Base-by-base conservation (phyloP, 345 rosid genomes). In the Citrus reticulata region DNA sequence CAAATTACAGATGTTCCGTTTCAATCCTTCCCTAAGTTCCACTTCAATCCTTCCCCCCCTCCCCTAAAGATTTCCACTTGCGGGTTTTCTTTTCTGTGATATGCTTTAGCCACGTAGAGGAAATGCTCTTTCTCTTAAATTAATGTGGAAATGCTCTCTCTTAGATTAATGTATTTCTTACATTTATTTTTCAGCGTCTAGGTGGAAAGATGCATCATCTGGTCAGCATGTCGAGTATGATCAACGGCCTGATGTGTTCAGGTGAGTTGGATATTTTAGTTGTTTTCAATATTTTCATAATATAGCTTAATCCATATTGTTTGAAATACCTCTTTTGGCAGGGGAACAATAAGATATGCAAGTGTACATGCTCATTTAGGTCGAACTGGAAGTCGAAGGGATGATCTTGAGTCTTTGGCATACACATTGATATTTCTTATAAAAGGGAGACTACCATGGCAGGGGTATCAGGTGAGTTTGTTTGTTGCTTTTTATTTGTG, bases 321-420 rank as follows among this genome's bases (percentile, higher is more conserved):
- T 77, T 77, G 70, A 66, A 35, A 39, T 64, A 78, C 78, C 57
- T 61, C 59, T 78, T 69, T 71, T 81, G 82, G 84, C 88, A 95
- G 99, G 85, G 99, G 99, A 80, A 95, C 99, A 39, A 87, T 95
- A 80, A 90, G 98, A 81, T 95, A 95, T 81, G 98, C 98, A 55
- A 91, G 98, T 77, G 95, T 92, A 73, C 98, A 95, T 88, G 98
- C 98, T 58, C 98, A 95, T 88, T 87, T 93, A 80, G 98, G 98
- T 80, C 91, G 98, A 60, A 91, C 95, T 32, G 93, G 95, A 78
- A 95, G 98, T 83, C 87, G 97, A 63, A 90, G 98, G 72, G 98
- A 95, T 83, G 98, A 95, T 86, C 93, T 95, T 20, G 98, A 95
- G 86, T 95, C 98, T 42, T 88, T 95, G 87, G 98, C 98, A 9